phyloP scores from a whole-genome alignment of 176 grass and related monocot genomes.

The Musa schizocarpa region DNA sequence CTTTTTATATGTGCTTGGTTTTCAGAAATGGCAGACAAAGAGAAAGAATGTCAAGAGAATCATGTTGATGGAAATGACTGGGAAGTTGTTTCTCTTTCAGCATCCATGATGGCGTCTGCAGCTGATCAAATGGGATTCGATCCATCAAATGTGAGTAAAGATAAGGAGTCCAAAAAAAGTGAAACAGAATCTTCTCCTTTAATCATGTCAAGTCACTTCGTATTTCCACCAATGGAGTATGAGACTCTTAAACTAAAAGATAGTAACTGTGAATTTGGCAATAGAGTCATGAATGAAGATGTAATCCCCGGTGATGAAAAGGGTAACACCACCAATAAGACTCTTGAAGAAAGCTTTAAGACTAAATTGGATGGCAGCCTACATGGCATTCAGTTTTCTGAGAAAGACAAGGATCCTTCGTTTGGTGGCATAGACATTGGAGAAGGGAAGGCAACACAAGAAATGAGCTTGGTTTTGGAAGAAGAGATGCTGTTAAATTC shows the following conservation, averaged over 20 bases:
- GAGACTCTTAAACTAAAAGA: conserved; percentile 10
- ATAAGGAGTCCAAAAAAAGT: not conserved
- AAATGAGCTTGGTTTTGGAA: conserved; percentile 11
- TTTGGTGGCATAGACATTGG: conserved; percentile 2
- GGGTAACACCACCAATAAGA: not conserved
- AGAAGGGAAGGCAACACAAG: conserved; percentile 5
- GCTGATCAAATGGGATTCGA: conserved; percentile 26
- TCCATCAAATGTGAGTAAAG: conserved; percentile 9
- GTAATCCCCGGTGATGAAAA: not conserved
- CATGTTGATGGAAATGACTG: conserved; percentile 24
- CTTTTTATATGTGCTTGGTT: not conserved
- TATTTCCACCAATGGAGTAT: conserved; percentile 11
- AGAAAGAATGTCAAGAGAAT: conserved; percentile 15
- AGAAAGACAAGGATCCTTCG: conserved; percentile 16
- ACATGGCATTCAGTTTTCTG: conserved; percentile 7
- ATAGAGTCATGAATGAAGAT: not conserved
- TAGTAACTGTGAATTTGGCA: not conserved
- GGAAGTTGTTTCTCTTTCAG: conserved; percentile 51
- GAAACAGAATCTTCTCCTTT: conserved; percentile 17
- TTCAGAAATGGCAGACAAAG: conserved; percentile 36
- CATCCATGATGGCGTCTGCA: conserved; percentile 41
- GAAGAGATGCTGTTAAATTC: not conserved
- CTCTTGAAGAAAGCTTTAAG: conserved; percentile 13
- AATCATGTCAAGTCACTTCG: conserved; percentile 37
- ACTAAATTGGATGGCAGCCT: conserved; percentile 7